Conservation (phyloP, 2,329 filamentous ascomycete genomes). For the Hirsutella rhossiliensis region DNA sequence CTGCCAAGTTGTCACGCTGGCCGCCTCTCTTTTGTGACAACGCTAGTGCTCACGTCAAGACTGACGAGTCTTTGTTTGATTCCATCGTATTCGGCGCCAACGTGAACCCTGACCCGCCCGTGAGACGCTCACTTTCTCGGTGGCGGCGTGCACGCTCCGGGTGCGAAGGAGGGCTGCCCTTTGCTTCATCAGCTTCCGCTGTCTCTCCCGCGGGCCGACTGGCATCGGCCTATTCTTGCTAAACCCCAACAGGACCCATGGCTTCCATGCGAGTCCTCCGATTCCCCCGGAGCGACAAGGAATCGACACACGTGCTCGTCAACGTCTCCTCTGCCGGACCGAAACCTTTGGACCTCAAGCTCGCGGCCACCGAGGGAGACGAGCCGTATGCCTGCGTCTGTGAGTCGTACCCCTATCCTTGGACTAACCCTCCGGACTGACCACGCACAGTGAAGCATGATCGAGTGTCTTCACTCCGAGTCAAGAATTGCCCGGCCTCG, state of each 20-base stretch:
- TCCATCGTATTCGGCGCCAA: neutral
- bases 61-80: neutral
- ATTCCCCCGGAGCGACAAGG: conserved; percentile 42
- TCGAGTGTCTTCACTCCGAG: conserved; percentile 37
- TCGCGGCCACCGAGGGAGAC: conserved; percentile 57
- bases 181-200: neutral
- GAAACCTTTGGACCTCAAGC: conserved; percentile 48
- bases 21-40: too few relatives aligned
- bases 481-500: conserved; percentile 40
- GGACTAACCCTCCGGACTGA: neutral
- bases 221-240: neutral
- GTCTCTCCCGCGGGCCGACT: neutral
- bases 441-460: conserved; percentile 40
- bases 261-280: conserved; percentile 33
- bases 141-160: too few relatives aligned
- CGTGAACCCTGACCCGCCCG: neutral
- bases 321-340: conserved; percentile 39
- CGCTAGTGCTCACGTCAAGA: too few relatives aligned
- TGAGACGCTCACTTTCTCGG: too few relatives aligned
- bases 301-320: conserved; percentile 45
- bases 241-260: conserved; percentile 7
- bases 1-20: too few relatives aligned
- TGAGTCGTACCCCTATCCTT: conserved; percentile 23
- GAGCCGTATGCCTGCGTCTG: conserved; percentile 44
- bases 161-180: too few relatives aligned